These are phyloP conservation scores for Blastocrithidia nonstop DNA, from an alignment of 208 protist species.

Conservation along the genomic window DNA sequence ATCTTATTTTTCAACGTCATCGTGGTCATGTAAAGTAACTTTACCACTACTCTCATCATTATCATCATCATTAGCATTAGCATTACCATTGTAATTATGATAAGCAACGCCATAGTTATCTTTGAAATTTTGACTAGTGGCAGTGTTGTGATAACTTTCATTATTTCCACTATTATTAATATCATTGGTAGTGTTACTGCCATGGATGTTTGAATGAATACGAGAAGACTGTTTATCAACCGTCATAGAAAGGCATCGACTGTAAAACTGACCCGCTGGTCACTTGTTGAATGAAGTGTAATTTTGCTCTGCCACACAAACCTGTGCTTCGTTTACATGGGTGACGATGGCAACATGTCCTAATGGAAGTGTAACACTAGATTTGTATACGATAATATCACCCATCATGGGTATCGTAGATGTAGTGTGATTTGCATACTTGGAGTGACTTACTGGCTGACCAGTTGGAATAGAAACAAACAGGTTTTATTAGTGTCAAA, in stretches of 20 bases:
- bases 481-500: too few species aligned
- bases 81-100: slow-evolving; percentile 4
- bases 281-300: slow-evolving; percentile 39
- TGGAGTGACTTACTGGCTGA: too few species aligned
- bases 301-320: slow-evolving; percentile 61
- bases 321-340: slow-evolving; percentile 9
- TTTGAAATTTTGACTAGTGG: too few species aligned
- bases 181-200: too few species aligned
- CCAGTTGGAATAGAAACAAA: too few species aligned
- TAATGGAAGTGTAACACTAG: slow-evolving; percentile 20
- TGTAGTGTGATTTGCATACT: slow-evolving; percentile 7
- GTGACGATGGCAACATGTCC: slow-evolving; percentile 50
- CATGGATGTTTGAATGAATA: too few species aligned
- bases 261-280: slow-evolving; percentile 23
- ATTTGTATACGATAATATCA: slow-evolving; percentile 47
- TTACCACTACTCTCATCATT: too few species aligned
- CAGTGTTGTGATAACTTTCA: too few species aligned
- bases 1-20: slow-evolving; percentile 15
- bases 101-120: slow-evolving; percentile 9
- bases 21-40: slow-evolving; percentile 6
- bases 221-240: too few species aligned
- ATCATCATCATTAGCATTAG: slow-evolving; percentile 29
- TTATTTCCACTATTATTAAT: too few species aligned
- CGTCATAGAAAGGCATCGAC: slow-evolving; percentile 36
- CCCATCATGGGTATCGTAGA: slow-evolving; percentile 13